Conservation (phyloP, 371 early-diverging fungal species). For the Lichtheimia corymbifera region DNA sequence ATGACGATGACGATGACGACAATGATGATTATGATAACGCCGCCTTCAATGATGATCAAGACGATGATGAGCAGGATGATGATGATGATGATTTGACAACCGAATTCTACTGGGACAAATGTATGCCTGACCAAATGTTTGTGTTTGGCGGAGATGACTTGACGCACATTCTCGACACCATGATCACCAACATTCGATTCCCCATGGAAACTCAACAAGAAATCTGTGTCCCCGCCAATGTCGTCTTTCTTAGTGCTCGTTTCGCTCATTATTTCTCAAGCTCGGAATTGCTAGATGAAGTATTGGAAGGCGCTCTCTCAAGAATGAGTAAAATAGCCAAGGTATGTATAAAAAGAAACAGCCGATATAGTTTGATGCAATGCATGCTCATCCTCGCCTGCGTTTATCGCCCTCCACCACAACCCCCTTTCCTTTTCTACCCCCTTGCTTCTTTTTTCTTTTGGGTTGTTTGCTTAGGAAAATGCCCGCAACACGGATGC, state of each 20-base stretch:
- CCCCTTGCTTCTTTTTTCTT: background rate
- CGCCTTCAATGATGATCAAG: slow-evolving; percentile 11
- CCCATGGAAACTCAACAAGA: slow-evolving; percentile 57
- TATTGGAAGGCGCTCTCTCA: slow-evolving; percentile 63
- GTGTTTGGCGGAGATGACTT: slow-evolving; percentile 70
- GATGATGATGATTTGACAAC: slow-evolving; percentile 16
- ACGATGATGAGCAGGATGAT: slow-evolving; percentile 29
- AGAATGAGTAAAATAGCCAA: slow-evolving; percentile 64
- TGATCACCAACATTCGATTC: slow-evolving; percentile 60
- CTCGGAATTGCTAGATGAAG: slow-evolving; percentile 68
- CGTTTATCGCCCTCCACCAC: too few relatives aligned
- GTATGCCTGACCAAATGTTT: slow-evolving; percentile 87
- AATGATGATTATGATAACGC: slow-evolving; percentile 20
- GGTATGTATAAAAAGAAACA: slow-evolving; percentile 28
- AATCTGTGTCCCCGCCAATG: slow-evolving; percentile 79
- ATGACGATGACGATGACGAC: slow-evolving; percentile 24
- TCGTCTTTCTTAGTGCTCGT: slow-evolving; percentile 85
- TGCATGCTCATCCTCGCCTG: too few relatives aligned
- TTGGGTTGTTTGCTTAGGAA: slow-evolving; percentile 9
- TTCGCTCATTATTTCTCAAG: slow-evolving; percentile 84
- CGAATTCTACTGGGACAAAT: slow-evolving; percentile 76
- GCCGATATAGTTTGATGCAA: too few relatives aligned
- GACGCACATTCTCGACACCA: slow-evolving; percentile 66
- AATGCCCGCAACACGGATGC: slow-evolving; percentile 24
- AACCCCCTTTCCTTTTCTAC: too few relatives aligned